Base-by-base conservation (phyloP, 768 basidiomycete species). In the Lactifluus hygrophoroides region DNA sequence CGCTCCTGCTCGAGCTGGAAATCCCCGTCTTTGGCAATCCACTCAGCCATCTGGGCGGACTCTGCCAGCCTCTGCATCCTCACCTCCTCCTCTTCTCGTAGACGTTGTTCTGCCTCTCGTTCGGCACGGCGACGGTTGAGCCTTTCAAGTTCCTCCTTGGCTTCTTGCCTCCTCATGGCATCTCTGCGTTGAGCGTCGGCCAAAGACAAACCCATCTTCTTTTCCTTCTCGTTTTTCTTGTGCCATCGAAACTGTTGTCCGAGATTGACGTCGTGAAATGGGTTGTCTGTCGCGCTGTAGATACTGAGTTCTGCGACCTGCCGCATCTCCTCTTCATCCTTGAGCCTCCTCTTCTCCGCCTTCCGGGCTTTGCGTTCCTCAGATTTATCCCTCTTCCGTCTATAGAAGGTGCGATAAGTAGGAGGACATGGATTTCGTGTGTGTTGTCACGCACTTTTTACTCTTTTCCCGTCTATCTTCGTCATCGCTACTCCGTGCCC, bases 231-330 rank as follows among this genome's bases (percentile, higher is more conserved):
- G 27, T 84, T 82, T 76, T 99, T 99, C 79, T 99, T 99, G 74
- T 94, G 90, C 96, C 96, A 99, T 57, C 89, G 85, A 72, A 99
- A 99, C 70, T 94, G 92, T 69, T 97, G 91, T 21, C 86, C 88
- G 32, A 98, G 85, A 71, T 98, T 97, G 61, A 91, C 86, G 66
- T 98, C 96, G 73, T 96, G 92, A 76, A 98, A 99, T 0, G 96
- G 96, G 68, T 98, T 99, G 77, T 98, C 94, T 13, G 86, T 85
- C 47, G 94, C 90, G 64, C 92, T 94, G 76, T 98, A 98, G 64
- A 96, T 88, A 64, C 93, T 94, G 43, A 98, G 80, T 72, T 98
- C 95, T 10, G 92, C 93, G 16, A 96, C 86, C 65, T 88, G 86
- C 27, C 94, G 85, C 23, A 90, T 87, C 67, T 96, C 93, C 66